phyloP scores from a whole-genome alignment of 495 filamentous ascomycete species.

The Copromyces sp. region DNA sequence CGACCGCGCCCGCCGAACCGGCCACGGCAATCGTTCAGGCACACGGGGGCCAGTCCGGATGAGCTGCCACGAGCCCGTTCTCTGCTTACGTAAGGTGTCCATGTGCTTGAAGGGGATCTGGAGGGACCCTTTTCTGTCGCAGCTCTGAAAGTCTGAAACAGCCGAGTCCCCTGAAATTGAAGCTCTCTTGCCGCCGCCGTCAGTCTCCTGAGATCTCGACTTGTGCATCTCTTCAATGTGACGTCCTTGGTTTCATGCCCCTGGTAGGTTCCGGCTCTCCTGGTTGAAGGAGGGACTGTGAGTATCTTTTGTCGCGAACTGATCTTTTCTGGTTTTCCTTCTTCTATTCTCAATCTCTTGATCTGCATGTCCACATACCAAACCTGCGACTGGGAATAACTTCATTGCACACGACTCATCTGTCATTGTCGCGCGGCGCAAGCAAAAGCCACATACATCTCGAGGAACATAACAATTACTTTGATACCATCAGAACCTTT shows the following conservation, averaged over 20 bases:
- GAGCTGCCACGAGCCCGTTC: background rate
- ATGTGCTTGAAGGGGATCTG: background rate
- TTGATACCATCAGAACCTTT: background rate
- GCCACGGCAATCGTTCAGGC: background rate
- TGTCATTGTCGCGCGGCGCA: background rate
- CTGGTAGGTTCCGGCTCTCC: background rate
- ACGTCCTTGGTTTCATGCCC: constrained; percentile 19
- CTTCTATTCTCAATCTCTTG: background rate
- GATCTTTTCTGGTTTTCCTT: background rate
- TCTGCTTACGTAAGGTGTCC: background rate
- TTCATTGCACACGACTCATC: background rate
- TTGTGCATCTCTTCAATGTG: constrained; percentile 9
- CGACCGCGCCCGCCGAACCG: background rate
- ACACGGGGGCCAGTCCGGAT: background rate
- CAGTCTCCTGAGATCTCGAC: background rate
- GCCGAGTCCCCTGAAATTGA: constrained; percentile 21
- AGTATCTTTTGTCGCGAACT: background rate
- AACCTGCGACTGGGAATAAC: background rate
- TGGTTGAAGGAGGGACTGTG: background rate
- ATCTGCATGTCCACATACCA: background rate
- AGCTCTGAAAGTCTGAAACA: background rate
- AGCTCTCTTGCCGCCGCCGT: constrained; percentile 14
- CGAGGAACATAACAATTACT: background rate
- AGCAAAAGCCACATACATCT: background rate
- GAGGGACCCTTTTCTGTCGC: background rate